Percentiles rank a stretch among this genome's conserved stretches.
These are phyloP conservation scores for Pterulicium gracile DNA, from an alignment of 1,284 basidiomycete species.

Conservation along the genomic window DNA sequence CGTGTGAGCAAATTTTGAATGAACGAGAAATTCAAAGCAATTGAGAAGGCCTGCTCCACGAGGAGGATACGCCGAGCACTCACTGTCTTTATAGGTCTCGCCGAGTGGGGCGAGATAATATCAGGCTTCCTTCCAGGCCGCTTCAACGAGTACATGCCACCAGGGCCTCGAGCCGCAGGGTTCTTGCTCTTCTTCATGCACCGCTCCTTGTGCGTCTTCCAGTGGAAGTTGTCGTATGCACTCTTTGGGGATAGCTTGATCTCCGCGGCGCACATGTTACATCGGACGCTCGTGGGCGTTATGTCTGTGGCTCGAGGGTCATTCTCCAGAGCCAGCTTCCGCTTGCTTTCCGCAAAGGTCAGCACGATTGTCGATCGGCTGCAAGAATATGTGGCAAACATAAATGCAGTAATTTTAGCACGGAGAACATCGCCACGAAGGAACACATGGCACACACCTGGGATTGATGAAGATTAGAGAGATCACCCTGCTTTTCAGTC, in stretches of 20 bases:
- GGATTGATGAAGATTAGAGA: background rate
- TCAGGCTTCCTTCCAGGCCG: too few relatives aligned
- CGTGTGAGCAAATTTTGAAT: too few relatives aligned
- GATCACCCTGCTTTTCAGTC: too few relatives aligned
- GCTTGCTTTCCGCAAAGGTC: slow-evolving; percentile 19
- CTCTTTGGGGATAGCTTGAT: slow-evolving; percentile 64
- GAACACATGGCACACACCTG: background rate
- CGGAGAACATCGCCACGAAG: background rate
- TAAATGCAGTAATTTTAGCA: background rate
- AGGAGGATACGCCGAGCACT: too few relatives aligned
- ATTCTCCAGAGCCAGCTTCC: slow-evolving; percentile 37
- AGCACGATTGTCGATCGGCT: slow-evolving; percentile 2
- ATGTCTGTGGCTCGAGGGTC: slow-evolving; percentile 43
- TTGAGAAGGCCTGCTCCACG: too few relatives aligned
- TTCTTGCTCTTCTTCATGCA: slow-evolving; percentile 29
- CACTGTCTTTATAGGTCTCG: background rate
- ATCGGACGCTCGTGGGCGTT: slow-evolving; percentile 41
- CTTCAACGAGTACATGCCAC: too few relatives aligned
- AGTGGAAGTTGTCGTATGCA: slow-evolving; percentile 55
- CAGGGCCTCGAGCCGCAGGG: too few relatives aligned
- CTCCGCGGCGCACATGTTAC: slow-evolving; percentile 38
- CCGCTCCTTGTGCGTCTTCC: slow-evolving; percentile 49
- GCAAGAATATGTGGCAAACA: background rate
- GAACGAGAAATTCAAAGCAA: too few relatives aligned
- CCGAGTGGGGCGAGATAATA: background rate